Base-by-base conservation (phyloP, 2,329 filamentous ascomycete genomes). In the Aspergillus phoenicis region DNA sequence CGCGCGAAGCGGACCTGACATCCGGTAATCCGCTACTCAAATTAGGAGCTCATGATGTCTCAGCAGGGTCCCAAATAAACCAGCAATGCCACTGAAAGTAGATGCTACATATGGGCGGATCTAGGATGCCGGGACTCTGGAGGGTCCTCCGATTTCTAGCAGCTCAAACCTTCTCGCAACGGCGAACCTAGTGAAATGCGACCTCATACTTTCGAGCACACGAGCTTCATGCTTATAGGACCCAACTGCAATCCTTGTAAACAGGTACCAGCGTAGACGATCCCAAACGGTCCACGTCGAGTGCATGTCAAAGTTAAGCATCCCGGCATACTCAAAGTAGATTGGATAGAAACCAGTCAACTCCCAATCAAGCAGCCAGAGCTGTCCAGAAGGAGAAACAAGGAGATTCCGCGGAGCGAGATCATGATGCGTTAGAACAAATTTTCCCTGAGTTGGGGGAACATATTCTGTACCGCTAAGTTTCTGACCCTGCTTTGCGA, bases 231-330 rank as follows among this genome's bases (percentile, higher is more conserved):
- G n/a, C 24, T 36, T 30, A 22, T 53, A 52, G 5, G 28, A 58
- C 1, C 57, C 48, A 24, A 33, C 48, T 3, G 38, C 57, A 24
- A 58, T 33, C 47, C 57, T 33, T 5, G 30, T 30, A 57, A 89
- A 58, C 82, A 72, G 83, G 83, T 91, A 76, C 91, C 89, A 73
- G 83, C 83, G 88, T 88, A 91, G 71, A 83, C 81, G 55, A 90
- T 78, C 63, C 30, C 52, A 38, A 11, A 57, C 24, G 20, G 20
- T 58, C 65, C 63, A 64, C 5, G 55, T 30, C 47, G 52, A 17
- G n/a, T 20, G 59, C 2, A 65, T 52, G 10, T 60, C 8, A 33
- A 65, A 67, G 39, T 65, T 65, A 28, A 65, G 58, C 65, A 66
- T 67, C 7, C 58, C 52, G 5, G 65, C 63, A 39, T 65, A 64